A percentile compares a stretch with the other conserved stretches of the same genome.
phyloP scores from a whole-genome alignment of 2,329 filamentous ascomycete genomes.

The Penicillium sp. region DNA sequence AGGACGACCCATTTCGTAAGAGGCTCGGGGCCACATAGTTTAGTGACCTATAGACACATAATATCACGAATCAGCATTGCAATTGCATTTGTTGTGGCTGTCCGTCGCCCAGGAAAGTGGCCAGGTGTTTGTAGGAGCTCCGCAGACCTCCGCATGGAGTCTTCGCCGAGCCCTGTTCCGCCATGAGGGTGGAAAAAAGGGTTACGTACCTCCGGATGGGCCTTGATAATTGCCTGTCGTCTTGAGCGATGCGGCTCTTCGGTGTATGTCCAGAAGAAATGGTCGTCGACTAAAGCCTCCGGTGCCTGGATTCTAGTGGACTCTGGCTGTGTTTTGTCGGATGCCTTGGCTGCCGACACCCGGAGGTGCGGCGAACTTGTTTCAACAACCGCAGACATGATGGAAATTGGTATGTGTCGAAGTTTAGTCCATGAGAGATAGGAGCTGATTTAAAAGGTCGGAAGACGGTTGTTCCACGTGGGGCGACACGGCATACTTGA shows the following conservation, averaged over 20 bases:
- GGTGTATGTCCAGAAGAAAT: slow-evolving; percentile 98
- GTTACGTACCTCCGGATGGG: slow-evolving; percentile 77
- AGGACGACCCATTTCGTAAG: slow-evolving; percentile 91
- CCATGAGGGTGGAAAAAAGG: neutral
- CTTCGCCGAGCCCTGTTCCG: neutral
- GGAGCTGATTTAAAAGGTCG: slow-evolving; percentile 22
- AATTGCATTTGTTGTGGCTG: slow-evolving; percentile 5
- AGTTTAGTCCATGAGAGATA: slow-evolving; percentile 8
- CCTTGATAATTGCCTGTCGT: slow-evolving; percentile 92
- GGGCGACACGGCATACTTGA: slow-evolving; percentile 28
- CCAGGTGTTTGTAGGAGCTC: slow-evolving; percentile 1
- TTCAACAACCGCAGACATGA: slow-evolving; percentile 32
- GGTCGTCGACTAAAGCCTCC: slow-evolving; percentile 44
- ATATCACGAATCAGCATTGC: slow-evolving; percentile 15
- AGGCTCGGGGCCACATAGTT: slow-evolving; percentile 93
- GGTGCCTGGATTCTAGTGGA: slow-evolving; percentile 32
- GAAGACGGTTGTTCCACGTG: slow-evolving; percentile 37
- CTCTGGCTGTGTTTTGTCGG: slow-evolving; percentile 18
- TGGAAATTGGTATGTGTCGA: slow-evolving; percentile 16
- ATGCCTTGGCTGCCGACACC: slow-evolving; percentile 31
- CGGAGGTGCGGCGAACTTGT: slow-evolving; percentile 36
- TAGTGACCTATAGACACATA: slow-evolving; percentile 67
- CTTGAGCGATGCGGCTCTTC: slow-evolving; percentile 94
- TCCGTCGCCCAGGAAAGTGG: slow-evolving; percentile 3
- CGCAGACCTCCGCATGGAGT: slow-evolving; percentile 5